Evolutionary conservation across 164 flowering plant genomes (phyloP).

Genomic region (Cinnamomum chago): DNA sequence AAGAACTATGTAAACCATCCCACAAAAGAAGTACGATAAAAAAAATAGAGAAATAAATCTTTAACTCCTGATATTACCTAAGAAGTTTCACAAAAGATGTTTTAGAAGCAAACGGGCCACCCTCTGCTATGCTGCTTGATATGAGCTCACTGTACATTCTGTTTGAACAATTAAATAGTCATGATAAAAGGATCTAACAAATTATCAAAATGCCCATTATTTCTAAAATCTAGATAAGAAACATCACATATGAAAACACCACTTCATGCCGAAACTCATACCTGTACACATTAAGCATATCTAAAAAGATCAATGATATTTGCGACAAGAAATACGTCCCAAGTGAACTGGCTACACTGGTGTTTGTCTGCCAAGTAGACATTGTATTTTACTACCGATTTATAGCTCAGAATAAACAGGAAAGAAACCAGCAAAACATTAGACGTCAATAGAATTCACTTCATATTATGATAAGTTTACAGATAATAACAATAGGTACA

Average conservation of each 20-base stretch:
- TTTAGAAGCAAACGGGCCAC: slow-evolving; percentile 87
- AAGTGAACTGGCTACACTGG: slow-evolving; percentile 85
- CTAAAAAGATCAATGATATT: slow-evolving; percentile 84
- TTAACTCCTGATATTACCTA: slow-evolving; percentile 37
- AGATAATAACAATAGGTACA: too few species aligned
- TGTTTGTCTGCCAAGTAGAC: slow-evolving; percentile 73
- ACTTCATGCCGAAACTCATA: slow-evolving; percentile 16
- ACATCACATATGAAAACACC: neutral
- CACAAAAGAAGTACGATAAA: too few species aligned
- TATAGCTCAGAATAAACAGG: neutral
- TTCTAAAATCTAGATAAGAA: neutral
- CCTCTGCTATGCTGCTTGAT: slow-evolving; percentile 83
- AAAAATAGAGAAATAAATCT: too few species aligned
- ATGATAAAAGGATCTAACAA: neutral
- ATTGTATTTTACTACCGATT: neutral
- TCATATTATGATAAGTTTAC: too few species aligned
- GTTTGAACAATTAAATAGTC: slow-evolving; percentile 19
- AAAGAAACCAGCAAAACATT: neutral
- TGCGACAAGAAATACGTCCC: slow-evolving; percentile 88
- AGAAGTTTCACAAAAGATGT: slow-evolving; percentile 87
- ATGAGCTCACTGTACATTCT: slow-evolving; percentile 99
- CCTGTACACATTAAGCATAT: slow-evolving; percentile 99
- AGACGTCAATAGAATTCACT: neutral
- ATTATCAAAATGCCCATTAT: neutral
- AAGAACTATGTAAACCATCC: too few species aligned